phyloP scores from a whole-genome alignment of 441 rosid genomes.

The Populus trichocarpa region DNA sequence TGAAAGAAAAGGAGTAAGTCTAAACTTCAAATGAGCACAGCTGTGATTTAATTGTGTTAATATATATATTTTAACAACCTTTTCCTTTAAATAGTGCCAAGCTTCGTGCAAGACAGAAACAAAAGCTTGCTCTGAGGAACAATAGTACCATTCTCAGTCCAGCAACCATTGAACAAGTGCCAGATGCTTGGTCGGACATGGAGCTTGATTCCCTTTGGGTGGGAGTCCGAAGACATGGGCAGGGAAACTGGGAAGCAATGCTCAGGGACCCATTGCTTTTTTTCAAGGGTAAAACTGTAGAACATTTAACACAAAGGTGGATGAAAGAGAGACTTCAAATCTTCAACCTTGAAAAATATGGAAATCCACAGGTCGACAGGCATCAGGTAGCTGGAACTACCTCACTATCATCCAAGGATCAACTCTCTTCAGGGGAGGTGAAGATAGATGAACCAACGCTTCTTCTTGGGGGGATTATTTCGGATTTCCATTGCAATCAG shows the following conservation, averaged over 20 bases:
- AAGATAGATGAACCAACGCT: background rate
- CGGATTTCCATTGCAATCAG: background rate
- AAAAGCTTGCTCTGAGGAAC: slow-evolving; percentile 53
- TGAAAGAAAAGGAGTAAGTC: slow-evolving; percentile 73
- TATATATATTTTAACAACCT: background rate
- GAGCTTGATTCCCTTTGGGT: slow-evolving; percentile 96
- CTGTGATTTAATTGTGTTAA: background rate
- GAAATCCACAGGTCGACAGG: too few species aligned
- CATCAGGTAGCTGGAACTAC: background rate
- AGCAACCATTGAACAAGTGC: slow-evolving; percentile 14
- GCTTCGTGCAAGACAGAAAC: slow-evolving; percentile 91
- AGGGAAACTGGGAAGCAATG: slow-evolving; percentile 76
- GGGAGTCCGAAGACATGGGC: slow-evolving; percentile 86
- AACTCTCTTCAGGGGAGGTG: background rate
- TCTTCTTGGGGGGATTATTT: slow-evolving; percentile 7
- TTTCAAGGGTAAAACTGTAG: slow-evolving; percentile 55
- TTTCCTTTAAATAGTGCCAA: slow-evolving; percentile 45
- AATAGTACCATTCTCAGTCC: slow-evolving; percentile 36
- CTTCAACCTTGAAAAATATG: slow-evolving; percentile 30
- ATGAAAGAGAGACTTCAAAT: slow-evolving; percentile 68
- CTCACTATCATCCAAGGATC: background rate
- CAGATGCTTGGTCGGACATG: slow-evolving; percentile 78
- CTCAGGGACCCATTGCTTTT: slow-evolving; percentile 67
- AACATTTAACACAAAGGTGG: slow-evolving; percentile 67
- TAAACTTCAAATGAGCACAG: slow-evolving; percentile 5